These are phyloP conservation scores for Ceraceosorus bombacis DNA, from an alignment of 1,284 basidiomycete genomes.

Conservation along the genomic window DNA sequence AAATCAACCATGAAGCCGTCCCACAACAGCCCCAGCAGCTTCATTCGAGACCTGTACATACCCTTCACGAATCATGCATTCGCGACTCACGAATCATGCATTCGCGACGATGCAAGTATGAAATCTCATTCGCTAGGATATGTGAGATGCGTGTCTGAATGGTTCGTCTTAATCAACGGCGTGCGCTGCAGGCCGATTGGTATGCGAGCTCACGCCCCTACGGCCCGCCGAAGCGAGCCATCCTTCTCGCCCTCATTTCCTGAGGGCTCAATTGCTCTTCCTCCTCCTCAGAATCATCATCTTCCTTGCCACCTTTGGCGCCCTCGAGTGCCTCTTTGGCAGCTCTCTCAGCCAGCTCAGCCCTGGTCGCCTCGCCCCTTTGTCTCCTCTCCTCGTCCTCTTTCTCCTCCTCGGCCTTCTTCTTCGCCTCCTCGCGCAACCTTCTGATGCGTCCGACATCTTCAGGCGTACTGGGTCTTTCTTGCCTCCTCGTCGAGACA, in stretches of 20 bases:
- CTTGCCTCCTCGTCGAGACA: slow-evolving; percentile 8
- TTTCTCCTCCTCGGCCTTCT: slow-evolving; percentile 22
- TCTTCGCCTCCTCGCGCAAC: slow-evolving; percentile 29
- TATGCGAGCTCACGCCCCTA: background rate
- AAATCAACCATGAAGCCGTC: no score
- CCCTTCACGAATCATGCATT: no score
- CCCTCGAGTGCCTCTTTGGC: background rate
- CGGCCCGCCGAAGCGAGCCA: slow-evolving; percentile 14
- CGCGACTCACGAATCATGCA: no score
- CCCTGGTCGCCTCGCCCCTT: slow-evolving; percentile 16
- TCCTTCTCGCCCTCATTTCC: slow-evolving; percentile 24
- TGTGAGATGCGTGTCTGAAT: no score
- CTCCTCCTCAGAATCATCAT: slow-evolving; percentile 23
- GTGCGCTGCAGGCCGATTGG: no score
- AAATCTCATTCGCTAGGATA: no score
- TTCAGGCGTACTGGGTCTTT: slow-evolving; percentile 18
- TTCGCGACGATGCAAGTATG: no score
- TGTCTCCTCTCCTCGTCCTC: slow-evolving; percentile 19
- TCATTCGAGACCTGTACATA: no score
- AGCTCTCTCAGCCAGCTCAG: background rate
- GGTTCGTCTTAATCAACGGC: no score
- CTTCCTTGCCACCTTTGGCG: slow-evolving; percentile 6
- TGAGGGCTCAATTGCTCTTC: slow-evolving; percentile 33
- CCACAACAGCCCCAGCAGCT: no score
- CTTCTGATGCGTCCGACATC: slow-evolving; percentile 31